Conservation (phyloP, 2,329 filamentous ascomycete species). For the Neonectria hederae region DNA sequence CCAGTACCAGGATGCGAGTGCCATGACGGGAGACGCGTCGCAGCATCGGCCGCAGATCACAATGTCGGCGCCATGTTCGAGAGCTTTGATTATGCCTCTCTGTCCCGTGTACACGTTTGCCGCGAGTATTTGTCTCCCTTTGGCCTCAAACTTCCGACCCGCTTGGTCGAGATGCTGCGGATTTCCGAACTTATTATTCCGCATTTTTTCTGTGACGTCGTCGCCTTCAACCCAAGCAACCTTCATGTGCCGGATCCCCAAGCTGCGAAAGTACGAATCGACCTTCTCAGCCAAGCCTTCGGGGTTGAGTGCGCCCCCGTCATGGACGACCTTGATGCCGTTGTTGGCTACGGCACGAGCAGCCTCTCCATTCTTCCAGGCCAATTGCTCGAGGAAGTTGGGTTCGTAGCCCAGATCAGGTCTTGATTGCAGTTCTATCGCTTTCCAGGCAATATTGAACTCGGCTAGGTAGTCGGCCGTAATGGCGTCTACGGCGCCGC, state of each 20-base stretch:
- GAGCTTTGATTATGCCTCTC: constrained; percentile 51
- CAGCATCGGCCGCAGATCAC: constrained; percentile 55
- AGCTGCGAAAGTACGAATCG: constrained; percentile 31
- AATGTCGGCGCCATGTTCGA: constrained; percentile 52
- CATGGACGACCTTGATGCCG: constrained; percentile 63
- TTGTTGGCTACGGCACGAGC: constrained; percentile 50
- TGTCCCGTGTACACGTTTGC: constrained; percentile 62
- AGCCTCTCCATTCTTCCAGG: constrained; percentile 44
- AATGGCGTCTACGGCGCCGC: constrained; percentile 45
- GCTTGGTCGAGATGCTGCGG: constrained; percentile 31
- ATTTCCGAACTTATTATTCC: constrained; percentile 19
- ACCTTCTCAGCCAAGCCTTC: constrained; percentile 55
- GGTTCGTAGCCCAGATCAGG: constrained; percentile 45
- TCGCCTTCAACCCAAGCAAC: constrained; percentile 53
- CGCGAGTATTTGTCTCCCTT: constrained; percentile 28
- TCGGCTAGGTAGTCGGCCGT: constrained; percentile 50
- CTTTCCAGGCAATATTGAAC: constrained; percentile 59
- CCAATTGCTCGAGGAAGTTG: constrained; percentile 53
- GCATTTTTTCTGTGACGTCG: constrained; percentile 47
- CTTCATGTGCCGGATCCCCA: constrained; percentile 42
- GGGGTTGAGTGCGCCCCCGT: constrained; percentile 66
- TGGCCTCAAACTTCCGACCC: constrained; percentile 1
- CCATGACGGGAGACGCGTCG: constrained; percentile 60
- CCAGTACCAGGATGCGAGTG: constrained; percentile 60
- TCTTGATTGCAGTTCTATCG: constrained; percentile 40